Evolutionary conservation across 768 basidiomycete species (phyloP), one percentile per base, ranked within the genome.

Genomic region (Leccinum incarnatum): DNA sequence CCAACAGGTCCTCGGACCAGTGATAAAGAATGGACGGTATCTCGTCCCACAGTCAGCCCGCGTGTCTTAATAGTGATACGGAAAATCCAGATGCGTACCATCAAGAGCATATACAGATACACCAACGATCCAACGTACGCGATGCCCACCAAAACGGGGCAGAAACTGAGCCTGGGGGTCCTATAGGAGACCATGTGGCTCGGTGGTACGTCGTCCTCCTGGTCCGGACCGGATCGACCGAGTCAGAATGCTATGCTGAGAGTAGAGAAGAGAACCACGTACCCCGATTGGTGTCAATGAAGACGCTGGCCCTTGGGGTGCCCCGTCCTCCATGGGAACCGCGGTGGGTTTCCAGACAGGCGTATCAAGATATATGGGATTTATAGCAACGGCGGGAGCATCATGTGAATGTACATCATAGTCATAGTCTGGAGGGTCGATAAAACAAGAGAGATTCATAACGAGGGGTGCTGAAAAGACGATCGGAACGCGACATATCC

Each of bases 101-200:
- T 68, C 58, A 68, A 54, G 29, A 67, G 12, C 56, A 68, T 68
- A 30, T 67, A 68, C n/a, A 62, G 19, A 54, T 67, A 54, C 10
- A 68, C 11, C 5, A 67, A 11, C 1, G 67, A 67, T 12, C 55
- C 57, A 32, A 58, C 23, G 42, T 68, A 67, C 17, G 30, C 8
- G 47, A 68, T 6, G 17, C 56, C 51, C 15, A 40, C 53, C 45
- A 65, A 7, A 49, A 65, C 46, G 10, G 66, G 66, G 51, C 66
- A 68, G 46, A 67, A 68, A 54, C 67, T 67, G 27, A 66, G 49
- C 56, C 63, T 58, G 25, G 54, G 63, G 8, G 58, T 23, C 7
- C 42, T 47, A 7, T 66, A 56, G 8, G 48, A 21, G n/a, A 19
- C 37, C 40, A 67, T 19, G 11, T 42, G 51, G 2, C 27, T 58